phyloP scores from a whole-genome alignment of 495 filamentous ascomycete genomes.

The Penicillium simplicissimum region DNA sequence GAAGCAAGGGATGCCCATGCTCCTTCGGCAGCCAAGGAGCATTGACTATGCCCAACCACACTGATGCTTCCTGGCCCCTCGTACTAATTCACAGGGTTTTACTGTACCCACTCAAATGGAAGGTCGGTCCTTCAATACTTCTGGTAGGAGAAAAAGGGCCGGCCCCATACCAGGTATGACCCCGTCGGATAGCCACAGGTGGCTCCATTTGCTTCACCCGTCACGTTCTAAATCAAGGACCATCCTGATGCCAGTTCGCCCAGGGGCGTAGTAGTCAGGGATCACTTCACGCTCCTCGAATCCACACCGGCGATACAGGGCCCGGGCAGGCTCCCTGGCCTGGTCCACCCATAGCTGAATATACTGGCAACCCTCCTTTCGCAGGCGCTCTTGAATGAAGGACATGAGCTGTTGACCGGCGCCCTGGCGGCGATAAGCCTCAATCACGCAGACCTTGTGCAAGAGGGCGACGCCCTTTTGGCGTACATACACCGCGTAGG shows the following conservation, averaged over 20 bases:
- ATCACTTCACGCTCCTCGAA: constrained; percentile 55
- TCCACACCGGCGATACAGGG: constrained; percentile 50
- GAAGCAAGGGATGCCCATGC: constrained; percentile 40
- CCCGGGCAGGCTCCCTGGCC: constrained; percentile 48
- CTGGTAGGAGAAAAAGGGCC: constrained; percentile 1
- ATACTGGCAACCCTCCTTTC: constrained; percentile 53
- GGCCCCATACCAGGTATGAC: not conserved
- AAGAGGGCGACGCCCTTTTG: constrained; percentile 53
- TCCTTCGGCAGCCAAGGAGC: constrained; percentile 30
- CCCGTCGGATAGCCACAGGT: constrained; percentile 19
- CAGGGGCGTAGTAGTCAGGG: constrained; percentile 58
- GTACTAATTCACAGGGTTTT: constrained; percentile 13
- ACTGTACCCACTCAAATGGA: not conserved
- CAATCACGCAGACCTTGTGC: constrained; percentile 60
- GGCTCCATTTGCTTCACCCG: constrained; percentile 21
- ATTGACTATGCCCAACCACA: constrained; percentile 30
- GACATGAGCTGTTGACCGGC: constrained; percentile 53
- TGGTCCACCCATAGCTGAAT: constrained; percentile 65
- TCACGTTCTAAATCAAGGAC: constrained; percentile 43
- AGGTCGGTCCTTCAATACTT: not conserved
- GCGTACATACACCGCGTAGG: constrained; percentile 57
- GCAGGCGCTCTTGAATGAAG: constrained; percentile 47
- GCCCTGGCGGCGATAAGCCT: constrained; percentile 53
- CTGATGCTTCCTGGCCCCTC: constrained; percentile 24
- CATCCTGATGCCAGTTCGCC: constrained; percentile 59